Conservation (phyloP, 1,284 basidiomycete genomes). For the Trametes polyzona region DNA sequence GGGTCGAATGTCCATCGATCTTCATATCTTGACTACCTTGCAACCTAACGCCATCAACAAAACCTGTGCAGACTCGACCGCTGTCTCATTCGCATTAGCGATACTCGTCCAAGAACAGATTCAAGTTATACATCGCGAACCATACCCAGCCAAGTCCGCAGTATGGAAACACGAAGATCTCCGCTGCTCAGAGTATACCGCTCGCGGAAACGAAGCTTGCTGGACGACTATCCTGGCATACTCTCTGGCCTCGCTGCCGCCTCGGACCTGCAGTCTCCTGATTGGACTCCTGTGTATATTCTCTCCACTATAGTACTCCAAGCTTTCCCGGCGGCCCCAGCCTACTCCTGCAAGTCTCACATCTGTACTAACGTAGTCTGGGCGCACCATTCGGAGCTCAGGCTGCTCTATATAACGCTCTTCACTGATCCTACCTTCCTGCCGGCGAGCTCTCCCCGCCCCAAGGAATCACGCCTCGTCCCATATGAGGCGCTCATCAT, state of each 20-base stretch:
- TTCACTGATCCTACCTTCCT: conserved; percentile 5
- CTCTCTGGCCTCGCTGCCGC: conserved; percentile 10
- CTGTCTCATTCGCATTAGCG: no score
- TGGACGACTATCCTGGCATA: conserved; percentile 9
- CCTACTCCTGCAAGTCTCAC: not conserved
- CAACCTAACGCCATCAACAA: no score
- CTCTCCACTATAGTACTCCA: conserved; percentile 6
- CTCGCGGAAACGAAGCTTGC: conserved; percentile 6
- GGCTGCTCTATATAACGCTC: conserved; percentile 6
- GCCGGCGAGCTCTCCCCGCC: no score
- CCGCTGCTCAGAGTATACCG: not conserved
- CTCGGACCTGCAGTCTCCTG: not conserved
- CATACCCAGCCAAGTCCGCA: no score
- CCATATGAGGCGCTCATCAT: conserved; percentile 19
- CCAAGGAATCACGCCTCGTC: conserved; percentile 2
- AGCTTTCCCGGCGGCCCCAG: not conserved
- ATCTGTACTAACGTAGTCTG: conserved; percentile 17
- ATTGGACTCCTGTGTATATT: conserved; percentile 18
- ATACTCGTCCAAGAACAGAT: conserved; percentile 18
- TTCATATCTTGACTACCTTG: no score
- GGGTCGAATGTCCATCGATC: no score
- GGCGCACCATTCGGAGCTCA: not conserved
- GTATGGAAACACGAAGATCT: conserved; percentile 23
- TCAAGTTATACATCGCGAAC: no score
- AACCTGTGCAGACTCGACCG: no score